These are phyloP conservation scores for Themeda triandra DNA, from an alignment of 176 grass and related monocot species.

Conservation along the genomic window DNA sequence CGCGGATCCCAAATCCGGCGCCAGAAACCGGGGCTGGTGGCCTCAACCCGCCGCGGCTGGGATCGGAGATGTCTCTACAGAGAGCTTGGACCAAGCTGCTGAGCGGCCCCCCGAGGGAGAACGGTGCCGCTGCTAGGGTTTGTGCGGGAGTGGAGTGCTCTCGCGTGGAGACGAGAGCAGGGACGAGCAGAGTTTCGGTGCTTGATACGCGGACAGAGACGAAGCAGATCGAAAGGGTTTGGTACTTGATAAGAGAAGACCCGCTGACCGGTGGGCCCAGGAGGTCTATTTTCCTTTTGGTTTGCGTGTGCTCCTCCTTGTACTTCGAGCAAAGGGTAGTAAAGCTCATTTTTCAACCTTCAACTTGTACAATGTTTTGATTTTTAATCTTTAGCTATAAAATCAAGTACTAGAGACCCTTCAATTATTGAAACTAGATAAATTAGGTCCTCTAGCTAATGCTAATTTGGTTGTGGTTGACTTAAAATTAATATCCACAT, in stretches of 20 bases:
- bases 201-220: background rate
- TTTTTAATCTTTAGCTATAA: too few species aligned
- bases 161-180: slow-evolving; percentile 15
- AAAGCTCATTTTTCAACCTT: background rate
- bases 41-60: background rate
- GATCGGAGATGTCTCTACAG: background rate
- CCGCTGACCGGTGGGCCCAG: slow-evolving; percentile 23
- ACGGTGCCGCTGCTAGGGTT: slow-evolving; percentile 36
- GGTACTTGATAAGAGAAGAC: background rate
- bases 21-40: background rate
- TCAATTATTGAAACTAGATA: too few species aligned
- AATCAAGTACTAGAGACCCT: too few species aligned
- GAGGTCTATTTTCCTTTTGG: background rate
- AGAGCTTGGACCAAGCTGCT: background rate
- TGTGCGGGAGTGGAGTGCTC: background rate
- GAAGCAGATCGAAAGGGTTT: background rate
- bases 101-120: background rate
- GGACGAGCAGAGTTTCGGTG: background rate
- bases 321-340: background rate
- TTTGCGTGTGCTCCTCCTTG: background rate
- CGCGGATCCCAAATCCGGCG: slow-evolving; percentile 31
- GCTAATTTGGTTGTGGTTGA: too few species aligned
- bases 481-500: too few species aligned
- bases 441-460: too few species aligned
- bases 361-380: background rate